phyloP scores from a whole-genome alignment of 495 filamentous ascomycete species.

The Penicillium ucsense region DNA sequence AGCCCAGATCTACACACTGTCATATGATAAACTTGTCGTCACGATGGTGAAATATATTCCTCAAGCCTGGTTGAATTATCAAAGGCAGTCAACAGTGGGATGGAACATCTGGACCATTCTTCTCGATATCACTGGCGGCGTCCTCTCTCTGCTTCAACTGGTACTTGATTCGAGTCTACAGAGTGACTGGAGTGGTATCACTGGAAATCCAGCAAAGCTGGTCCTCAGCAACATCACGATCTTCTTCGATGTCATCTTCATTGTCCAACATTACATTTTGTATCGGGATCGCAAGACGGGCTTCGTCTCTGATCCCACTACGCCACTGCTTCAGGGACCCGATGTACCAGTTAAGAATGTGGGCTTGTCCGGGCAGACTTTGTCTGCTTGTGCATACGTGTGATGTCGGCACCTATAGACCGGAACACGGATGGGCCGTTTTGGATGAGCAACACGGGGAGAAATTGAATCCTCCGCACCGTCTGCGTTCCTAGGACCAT shows the following conservation, averaged over 20 bases:
- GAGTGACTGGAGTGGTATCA: slow-evolving; percentile 78
- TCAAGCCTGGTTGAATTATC: slow-evolving; percentile 73
- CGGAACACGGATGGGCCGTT: no score
- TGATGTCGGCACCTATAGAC: no score
- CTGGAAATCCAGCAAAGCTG: slow-evolving; percentile 88
- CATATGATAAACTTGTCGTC: slow-evolving; percentile 80
- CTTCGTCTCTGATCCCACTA: slow-evolving; percentile 9
- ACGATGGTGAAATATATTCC: slow-evolving; percentile 89
- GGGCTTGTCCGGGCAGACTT: no score
- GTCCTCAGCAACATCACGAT: slow-evolving; percentile 73
- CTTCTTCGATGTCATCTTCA: slow-evolving; percentile 77
- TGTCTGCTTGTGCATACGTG: no score
- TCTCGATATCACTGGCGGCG: slow-evolving; percentile 72
- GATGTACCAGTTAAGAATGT: background rate
- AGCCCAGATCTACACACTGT: slow-evolving; percentile 62
- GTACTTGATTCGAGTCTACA: slow-evolving; percentile 77
- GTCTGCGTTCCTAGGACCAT: no score
- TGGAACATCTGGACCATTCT: slow-evolving; percentile 83
- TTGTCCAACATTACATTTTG: slow-evolving; percentile 77
- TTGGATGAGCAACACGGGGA: background rate
- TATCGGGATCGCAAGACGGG: slow-evolving; percentile 38
- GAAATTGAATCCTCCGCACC: background rate
- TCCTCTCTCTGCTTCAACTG: slow-evolving; percentile 76
- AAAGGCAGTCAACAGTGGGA: slow-evolving; percentile 70
- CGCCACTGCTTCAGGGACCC: slow-evolving; percentile 21